Percentiles rank a stretch among this genome's conserved stretches.
These are phyloP conservation scores for Ligustrum vulgare DNA, from an alignment of 257 asterid species.

Conservation along the genomic window DNA sequence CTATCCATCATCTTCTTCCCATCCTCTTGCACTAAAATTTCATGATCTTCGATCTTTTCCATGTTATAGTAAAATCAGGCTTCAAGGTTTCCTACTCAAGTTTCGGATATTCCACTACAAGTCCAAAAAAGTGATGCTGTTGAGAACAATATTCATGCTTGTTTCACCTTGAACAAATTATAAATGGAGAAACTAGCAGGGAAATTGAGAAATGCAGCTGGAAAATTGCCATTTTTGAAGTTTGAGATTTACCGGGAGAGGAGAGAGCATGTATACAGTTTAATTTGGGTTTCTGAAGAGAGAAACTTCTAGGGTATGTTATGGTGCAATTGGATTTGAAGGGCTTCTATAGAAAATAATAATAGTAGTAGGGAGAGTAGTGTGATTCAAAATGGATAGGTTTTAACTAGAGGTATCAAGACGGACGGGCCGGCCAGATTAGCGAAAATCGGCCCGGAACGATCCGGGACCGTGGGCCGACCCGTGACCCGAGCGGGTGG, in stretches of 20 bases:
- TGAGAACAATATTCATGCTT: slow-evolving; percentile 54
- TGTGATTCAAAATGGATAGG: slow-evolving; percentile 86
- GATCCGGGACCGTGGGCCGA: too few relatives aligned
- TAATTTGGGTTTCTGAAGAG: slow-evolving; percentile 41
- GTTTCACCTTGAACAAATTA: slow-evolving; percentile 52
- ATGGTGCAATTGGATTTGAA: slow-evolving; percentile 64
- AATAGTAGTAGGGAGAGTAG: slow-evolving; percentile 35
- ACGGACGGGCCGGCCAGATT: too few relatives aligned
- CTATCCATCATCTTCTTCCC: too few relatives aligned
- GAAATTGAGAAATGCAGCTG: slow-evolving; percentile 22
- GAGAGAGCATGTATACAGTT: slow-evolving; percentile 20
- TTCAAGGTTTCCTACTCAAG: slow-evolving; percentile 53
- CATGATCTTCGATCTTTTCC: slow-evolving; percentile 21
- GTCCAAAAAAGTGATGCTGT: slow-evolving; percentile 40
- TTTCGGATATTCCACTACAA: slow-evolving; percentile 39
- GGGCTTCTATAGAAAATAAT: slow-evolving; percentile 43
- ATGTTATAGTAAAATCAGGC: slow-evolving; percentile 62
- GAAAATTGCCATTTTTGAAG: slow-evolving; percentile 32
- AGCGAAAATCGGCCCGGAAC: too few relatives aligned
- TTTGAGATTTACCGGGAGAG: slow-evolving; percentile 55
- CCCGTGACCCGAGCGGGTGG: too few relatives aligned
- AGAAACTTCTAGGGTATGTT: slow-evolving; percentile 58
- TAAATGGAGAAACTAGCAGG: slow-evolving; percentile 57
- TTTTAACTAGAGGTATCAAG: too few relatives aligned
- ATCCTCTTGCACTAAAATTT: slow-evolving; percentile 42